phyloP scores from a whole-genome alignment of 805 yeast species.

The Saturnispora gosingensis region DNA sequence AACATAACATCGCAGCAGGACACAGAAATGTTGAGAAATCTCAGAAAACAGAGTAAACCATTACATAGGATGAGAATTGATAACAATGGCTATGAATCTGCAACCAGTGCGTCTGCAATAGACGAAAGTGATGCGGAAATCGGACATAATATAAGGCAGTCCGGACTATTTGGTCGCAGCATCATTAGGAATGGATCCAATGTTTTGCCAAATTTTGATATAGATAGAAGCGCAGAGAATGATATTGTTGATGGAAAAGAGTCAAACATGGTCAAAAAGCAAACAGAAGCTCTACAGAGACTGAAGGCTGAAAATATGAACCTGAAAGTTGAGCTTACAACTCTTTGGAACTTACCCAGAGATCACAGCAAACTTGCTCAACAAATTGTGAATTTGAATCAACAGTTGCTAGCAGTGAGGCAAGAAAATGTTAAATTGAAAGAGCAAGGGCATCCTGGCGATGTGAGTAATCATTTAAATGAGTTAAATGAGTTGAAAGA shows the following conservation, averaged over 20 bases:
- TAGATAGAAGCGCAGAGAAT: conserved; percentile 9
- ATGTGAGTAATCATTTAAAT: neutral
- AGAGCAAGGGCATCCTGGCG: neutral
- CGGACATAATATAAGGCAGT: conserved; percentile 4
- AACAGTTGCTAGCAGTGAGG: conserved; percentile 7
- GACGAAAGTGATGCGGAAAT: conserved; percentile 16
- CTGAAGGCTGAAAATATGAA: conserved; percentile 36
- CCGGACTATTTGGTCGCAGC: conserved; percentile 13
- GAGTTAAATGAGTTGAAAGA: conserved; percentile 1
- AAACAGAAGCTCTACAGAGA: conserved; percentile 20
- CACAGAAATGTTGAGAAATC: conserved; percentile 1
- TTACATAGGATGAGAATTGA: conserved; percentile 5
- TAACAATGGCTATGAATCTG: conserved; percentile 12
- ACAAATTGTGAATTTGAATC: conserved; percentile 10
- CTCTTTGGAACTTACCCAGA: conserved; percentile 35
- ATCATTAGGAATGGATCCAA: conserved; percentile 17
- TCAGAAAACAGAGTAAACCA: neutral
- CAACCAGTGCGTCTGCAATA: conserved; percentile 14
- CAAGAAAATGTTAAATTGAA: conserved; percentile 2
- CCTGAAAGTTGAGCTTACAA: conserved; percentile 33
- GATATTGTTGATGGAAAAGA: conserved; percentile 11
- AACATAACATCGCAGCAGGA: conserved; percentile 3
- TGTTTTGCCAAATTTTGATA: conserved; percentile 18
- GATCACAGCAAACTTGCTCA: conserved; percentile 30
- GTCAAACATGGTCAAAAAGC: conserved; percentile 20